Conservation (phyloP, 495 filamentous ascomycete species). For the Penicillium roqueforti region DNA sequence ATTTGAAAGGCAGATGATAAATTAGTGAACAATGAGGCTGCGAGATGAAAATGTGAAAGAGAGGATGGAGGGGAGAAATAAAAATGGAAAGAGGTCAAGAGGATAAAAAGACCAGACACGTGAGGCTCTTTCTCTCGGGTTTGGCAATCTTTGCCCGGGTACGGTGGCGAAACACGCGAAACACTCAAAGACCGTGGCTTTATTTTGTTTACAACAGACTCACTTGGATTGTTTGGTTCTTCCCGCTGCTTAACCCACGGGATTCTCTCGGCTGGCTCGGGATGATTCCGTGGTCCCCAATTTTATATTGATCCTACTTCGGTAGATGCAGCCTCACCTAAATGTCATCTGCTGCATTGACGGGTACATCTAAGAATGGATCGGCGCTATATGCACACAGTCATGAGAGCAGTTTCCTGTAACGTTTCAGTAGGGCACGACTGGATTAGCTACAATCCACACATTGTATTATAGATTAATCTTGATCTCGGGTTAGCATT, state of each 20-base stretch:
- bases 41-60: slow-evolving; percentile 2
- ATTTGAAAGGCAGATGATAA: not conserved
- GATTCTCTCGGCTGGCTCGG: not conserved
- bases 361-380: not conserved
- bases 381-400: not conserved
- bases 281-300: not conserved
- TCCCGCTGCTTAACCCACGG: slow-evolving; percentile 1
- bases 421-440: not conserved
- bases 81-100: not conserved
- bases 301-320: not conserved
- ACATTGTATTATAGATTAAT: not conserved
- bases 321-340: not conserved
- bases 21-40: not conserved
- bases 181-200: not conserved
- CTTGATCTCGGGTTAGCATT: not conserved
- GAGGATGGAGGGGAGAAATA: not conserved
- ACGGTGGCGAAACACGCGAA: not conserved
- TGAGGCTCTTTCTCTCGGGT: slow-evolving; percentile 9
- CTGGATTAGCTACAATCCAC: not conserved
- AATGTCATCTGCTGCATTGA: not conserved
- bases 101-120: slow-evolving; percentile 11
- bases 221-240: no score
- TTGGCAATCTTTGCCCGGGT: not conserved
- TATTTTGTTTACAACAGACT: no score
- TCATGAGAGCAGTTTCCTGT: not conserved